Conservation (phyloP, 768 basidiomycete species). For the Krasilnikovozyma curviuscula region DNA sequence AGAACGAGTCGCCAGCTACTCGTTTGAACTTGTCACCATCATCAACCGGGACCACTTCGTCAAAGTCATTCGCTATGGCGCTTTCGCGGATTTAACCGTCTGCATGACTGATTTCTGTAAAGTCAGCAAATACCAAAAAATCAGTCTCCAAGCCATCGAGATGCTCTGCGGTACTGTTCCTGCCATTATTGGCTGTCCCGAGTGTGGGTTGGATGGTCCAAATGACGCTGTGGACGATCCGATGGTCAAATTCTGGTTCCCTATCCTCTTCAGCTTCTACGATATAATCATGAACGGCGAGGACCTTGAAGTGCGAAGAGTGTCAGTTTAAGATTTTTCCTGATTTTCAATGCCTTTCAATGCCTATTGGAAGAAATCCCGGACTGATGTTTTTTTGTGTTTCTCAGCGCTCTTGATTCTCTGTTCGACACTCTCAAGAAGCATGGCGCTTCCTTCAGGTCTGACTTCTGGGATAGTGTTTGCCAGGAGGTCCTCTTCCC, state of each 20-base stretch:
- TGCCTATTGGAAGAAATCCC: not conserved
- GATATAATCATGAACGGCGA: conserved; percentile 99
- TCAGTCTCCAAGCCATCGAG: conserved; percentile 83
- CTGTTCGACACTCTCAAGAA: conserved; percentile 83
- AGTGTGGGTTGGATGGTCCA: conserved; percentile 30
- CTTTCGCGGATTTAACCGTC: conserved; percentile 86
- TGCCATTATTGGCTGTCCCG: conserved; percentile 68
- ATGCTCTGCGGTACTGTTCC: conserved; percentile 89
- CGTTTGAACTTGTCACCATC: conserved; percentile 86
- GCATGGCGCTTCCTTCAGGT: conserved; percentile 62
- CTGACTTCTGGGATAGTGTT: conserved; percentile 95
- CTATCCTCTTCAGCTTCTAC: conserved; percentile 89
- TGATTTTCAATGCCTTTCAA: not conserved
- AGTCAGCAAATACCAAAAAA: conserved; percentile 97
- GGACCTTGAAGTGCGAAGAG: conserved; percentile 83
- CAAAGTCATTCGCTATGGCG: conserved; percentile 77
- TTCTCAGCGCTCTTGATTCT: conserved; percentile 74
- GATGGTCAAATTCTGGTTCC: conserved; percentile 96
- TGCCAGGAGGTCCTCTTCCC: conserved; percentile 93
- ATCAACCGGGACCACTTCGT: conserved; percentile 78
- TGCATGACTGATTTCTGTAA: conserved; percentile 99
- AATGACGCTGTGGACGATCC: conserved; percentile 34
- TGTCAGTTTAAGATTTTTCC: conserved; percentile 40
- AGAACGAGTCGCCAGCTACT: conserved; percentile 81
- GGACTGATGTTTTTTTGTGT: conserved; percentile 4